Percentiles rank a stretch among this genome's conserved stretches.
phyloP scores from a whole-genome alignment of 2,329 filamentous ascomycete genomes.

The Chrysoporthe puriensis region DNA sequence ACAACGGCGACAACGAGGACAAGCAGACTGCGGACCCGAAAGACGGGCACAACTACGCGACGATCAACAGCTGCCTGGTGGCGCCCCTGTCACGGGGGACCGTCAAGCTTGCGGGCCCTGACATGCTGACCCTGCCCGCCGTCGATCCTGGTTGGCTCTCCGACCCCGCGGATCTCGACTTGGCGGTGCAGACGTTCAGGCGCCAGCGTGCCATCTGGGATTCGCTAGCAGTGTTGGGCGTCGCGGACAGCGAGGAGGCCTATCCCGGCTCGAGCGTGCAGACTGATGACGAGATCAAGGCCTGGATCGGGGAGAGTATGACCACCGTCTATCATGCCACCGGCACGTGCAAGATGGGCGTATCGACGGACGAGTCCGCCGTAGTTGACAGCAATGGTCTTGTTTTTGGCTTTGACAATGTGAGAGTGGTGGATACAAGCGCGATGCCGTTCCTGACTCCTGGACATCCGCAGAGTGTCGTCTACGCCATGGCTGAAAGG shows the following conservation, averaged over 20 bases:
- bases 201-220: conserved; percentile 30
- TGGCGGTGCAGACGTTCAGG: conserved; percentile 34
- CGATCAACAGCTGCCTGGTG: conserved; percentile 25
- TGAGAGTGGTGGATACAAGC: conserved; percentile 52
- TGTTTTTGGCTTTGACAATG: conserved; percentile 50
- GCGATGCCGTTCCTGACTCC: conserved; percentile 51
- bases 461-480: conserved; percentile 52
- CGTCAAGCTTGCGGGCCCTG: conserved; percentile 38
- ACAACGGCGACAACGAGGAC: conserved; percentile 21
- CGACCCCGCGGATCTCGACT: conserved; percentile 18
- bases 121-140: conserved; percentile 39
- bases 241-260: conserved; percentile 37
- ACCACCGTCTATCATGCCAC: conserved; percentile 40
- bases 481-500: conserved; percentile 57
- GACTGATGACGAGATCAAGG: conserved; percentile 30
- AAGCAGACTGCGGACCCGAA: conserved; percentile 16
- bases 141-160: conserved; percentile 45
- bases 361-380: conserved; percentile 41
- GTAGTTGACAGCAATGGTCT: conserved; percentile 48
- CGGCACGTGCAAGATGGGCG: conserved; percentile 51
- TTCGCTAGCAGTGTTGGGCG: conserved; percentile 8
- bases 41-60: conserved; percentile 20
- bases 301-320: conserved; percentile 33
- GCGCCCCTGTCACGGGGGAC: conserved; percentile 40
- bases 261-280: conserved; percentile 39